Conservation (phyloP, 2,329 filamentous ascomycete species). For the Botryotinia globosa region DNA sequence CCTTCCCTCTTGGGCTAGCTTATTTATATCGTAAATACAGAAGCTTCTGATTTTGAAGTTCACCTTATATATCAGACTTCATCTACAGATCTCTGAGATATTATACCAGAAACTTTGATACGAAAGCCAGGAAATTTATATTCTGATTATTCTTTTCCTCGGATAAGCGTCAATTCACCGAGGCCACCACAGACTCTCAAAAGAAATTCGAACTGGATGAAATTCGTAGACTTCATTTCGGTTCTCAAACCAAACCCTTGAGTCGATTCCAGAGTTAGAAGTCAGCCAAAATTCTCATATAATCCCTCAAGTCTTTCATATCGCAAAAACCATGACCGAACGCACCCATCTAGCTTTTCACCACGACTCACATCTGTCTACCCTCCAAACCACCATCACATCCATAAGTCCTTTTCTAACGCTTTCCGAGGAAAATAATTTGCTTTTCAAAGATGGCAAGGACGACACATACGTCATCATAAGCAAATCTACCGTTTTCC, state of each 20-base stretch:
- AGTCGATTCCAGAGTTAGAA: not conserved
- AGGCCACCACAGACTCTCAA: not conserved
- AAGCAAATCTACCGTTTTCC: constrained; percentile 67
- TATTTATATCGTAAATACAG: not conserved
- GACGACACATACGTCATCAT: constrained; percentile 56
- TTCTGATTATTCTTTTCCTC: not conserved
- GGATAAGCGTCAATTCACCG: not conserved
- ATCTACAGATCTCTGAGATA: not conserved
- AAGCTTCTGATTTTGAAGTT: not conserved
- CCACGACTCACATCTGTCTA: constrained; percentile 22
- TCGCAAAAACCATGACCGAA: not conserved
- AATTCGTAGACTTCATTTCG: too few relatives aligned
- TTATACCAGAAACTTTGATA: not conserved
- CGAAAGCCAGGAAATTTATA: not conserved
- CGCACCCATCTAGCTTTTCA: constrained; percentile 26
- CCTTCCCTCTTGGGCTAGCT: constrained; percentile 2
- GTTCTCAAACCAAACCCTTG: not conserved
- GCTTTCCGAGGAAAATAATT: constrained; percentile 28
- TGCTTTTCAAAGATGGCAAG: constrained; percentile 56
- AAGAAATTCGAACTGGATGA: not conserved
- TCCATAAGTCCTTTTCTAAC: constrained; percentile 25
- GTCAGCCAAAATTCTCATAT: not conserved
- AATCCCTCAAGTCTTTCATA: not conserved
- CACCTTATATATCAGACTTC: not conserved
- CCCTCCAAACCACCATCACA: constrained; percentile 22